phyloP scores from a whole-genome alignment of 2,329 filamentous ascomycete species.

The Fusarium redolens region DNA sequence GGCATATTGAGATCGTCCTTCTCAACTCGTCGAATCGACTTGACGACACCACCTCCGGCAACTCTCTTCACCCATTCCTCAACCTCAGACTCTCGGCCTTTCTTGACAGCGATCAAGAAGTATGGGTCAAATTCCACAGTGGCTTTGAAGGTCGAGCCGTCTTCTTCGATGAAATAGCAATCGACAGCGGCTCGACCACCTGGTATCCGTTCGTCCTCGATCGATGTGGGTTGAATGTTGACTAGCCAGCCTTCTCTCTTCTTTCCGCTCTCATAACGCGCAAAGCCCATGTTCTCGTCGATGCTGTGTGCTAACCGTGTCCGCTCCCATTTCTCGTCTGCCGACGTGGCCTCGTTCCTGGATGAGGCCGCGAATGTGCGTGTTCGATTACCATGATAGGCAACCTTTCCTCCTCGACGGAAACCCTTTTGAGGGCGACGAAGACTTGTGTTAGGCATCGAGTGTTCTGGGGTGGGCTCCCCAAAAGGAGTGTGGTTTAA shows the following conservation, averaged over 20 bases:
- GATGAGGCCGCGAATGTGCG: conserved; percentile 85
- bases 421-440: conserved; percentile 72
- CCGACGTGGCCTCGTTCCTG: conserved; percentile 85
- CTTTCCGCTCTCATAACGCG: conserved; percentile 88
- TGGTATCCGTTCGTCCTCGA: conserved; percentile 86
- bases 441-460: conserved; percentile 70
- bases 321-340: conserved; percentile 92
- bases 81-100: conserved; percentile 88
- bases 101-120: conserved; percentile 90
- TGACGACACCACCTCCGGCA: conserved; percentile 82
- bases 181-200: conserved; percentile 91
- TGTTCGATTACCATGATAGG: conserved; percentile 75
- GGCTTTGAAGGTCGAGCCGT: conserved; percentile 92
- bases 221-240: conserved; percentile 89
- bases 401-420: conserved; percentile 75
- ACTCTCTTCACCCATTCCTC: conserved; percentile 93
- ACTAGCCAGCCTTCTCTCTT: conserved; percentile 89
- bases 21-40: conserved; percentile 79
- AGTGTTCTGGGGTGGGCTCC: conserved; percentile 17
- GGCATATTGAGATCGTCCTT: conserved; percentile 96
- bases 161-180: conserved; percentile 95
- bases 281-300: conserved; percentile 95
- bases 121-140: conserved; percentile 97
- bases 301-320: conserved; percentile 86
- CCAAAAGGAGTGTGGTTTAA: conserved; percentile 37